phyloP scores from a whole-genome alignment of 2,329 filamentous ascomycete genomes.

The Penicillium freii region DNA sequence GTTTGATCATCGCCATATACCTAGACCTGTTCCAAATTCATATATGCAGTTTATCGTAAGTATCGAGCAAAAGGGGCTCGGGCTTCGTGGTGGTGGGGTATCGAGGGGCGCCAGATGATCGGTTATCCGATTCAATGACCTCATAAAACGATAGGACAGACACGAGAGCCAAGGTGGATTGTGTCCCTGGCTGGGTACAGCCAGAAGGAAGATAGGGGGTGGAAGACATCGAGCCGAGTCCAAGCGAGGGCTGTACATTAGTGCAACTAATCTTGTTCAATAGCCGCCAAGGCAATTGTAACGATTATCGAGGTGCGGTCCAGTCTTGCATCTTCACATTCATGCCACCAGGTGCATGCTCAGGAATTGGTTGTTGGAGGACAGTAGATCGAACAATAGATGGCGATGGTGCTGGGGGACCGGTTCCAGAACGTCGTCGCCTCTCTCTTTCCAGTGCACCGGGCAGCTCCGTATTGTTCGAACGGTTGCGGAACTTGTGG shows the following conservation, averaged over 20 bases:
- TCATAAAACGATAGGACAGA: constrained; percentile 11
- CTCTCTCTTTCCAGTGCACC: constrained; percentile 56
- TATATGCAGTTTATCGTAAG: constrained; percentile 10
- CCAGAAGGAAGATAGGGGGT: neutral
- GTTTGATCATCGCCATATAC: neutral
- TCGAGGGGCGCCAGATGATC: neutral
- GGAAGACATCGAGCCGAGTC: neutral
- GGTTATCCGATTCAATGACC: neutral
- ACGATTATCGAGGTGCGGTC: constrained; percentile 30
- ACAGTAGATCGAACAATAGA: constrained; percentile 36
- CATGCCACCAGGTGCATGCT: constrained; percentile 26
- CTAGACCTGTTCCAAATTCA: constrained; percentile 2
- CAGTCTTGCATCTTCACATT: constrained; percentile 42
- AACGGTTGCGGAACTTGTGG: constrained; percentile 57
- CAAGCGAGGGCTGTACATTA: neutral
- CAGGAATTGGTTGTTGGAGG: constrained; percentile 35
- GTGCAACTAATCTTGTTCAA: neutral
- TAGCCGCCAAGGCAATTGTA: neutral
- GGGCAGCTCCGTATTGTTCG: constrained; percentile 42
- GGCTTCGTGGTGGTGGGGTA: constrained; percentile 2
- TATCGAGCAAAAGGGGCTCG: constrained; percentile 7
- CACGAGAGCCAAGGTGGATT: constrained; percentile 13
- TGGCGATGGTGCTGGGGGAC: constrained; percentile 47
- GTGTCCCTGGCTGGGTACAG: constrained; percentile 2
- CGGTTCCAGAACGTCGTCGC: constrained; percentile 61